Percentiles rank a stretch among this genome's conserved stretches.
phyloP scores from a whole-genome alignment of 2,329 filamentous ascomycete species.

The Fusarium mexicanum region DNA sequence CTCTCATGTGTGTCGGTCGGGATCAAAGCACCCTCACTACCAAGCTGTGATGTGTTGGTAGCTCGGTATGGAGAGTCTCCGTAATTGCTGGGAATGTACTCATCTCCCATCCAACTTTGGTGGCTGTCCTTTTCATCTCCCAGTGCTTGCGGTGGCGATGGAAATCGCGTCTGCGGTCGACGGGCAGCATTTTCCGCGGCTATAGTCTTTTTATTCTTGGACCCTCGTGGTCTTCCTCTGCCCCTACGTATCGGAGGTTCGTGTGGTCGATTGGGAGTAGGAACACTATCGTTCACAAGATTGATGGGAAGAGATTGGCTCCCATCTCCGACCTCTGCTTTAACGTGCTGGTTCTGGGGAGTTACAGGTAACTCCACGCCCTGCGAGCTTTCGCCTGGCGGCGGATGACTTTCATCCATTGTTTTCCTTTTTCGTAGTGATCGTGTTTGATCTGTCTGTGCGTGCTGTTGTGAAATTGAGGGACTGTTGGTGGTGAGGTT shows the following conservation, averaged over 20 bases:
- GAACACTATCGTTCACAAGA: background rate
- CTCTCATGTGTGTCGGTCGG: background rate
- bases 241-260: background rate
- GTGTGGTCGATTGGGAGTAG: too few relatives aligned
- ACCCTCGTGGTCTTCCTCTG: background rate
- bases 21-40: background rate
- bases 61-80: background rate
- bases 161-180: background rate
- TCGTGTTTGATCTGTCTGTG: too few relatives aligned
- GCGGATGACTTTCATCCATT: background rate
- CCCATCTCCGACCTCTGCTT: background rate
- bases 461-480: fast-evolving
- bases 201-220: background rate
- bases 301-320: background rate
- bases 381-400: background rate
- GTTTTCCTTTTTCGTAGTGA: fast-evolving
- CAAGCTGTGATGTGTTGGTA: background rate
- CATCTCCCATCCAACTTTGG: background rate
- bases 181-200: background rate
- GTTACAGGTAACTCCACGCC: too few relatives aligned
- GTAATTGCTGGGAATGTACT: background rate
- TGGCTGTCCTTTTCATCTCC: background rate
- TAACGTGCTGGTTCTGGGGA: background rate
- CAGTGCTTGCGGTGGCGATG: background rate
- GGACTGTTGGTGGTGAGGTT: background rate